A percentile compares a stretch with the other conserved stretches of the same genome.
These are phyloP conservation scores for Babesia caballi DNA, from an alignment of 169 alveolate genomes.

Conservation along the genomic window DNA sequence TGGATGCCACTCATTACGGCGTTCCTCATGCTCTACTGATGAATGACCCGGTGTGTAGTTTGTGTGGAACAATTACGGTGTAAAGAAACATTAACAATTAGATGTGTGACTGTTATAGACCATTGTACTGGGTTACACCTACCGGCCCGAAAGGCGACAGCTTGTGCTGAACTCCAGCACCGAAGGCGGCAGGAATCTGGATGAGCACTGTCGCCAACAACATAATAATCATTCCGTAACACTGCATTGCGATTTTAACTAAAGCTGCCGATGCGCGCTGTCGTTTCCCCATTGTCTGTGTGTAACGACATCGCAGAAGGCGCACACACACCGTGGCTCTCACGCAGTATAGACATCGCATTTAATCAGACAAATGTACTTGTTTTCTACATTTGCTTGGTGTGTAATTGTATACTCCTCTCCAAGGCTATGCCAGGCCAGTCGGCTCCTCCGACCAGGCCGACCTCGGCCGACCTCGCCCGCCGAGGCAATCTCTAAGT, in stretches of 20 bases:
- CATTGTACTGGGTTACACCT: neutral
- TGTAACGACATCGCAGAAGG: constrained; percentile 29
- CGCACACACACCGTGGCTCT: neutral
- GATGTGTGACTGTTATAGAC: neutral
- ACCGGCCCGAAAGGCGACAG: constrained; percentile 34
- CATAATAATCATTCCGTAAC: too few species aligned
- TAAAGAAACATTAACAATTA: neutral
- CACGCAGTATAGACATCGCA: neutral
- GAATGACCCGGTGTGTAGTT: neutral
- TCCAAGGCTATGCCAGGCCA: too few species aligned
- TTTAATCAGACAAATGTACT: neutral
- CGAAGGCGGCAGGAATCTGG: neutral
- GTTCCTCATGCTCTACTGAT: constrained; percentile 58
- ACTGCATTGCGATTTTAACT: too few species aligned
- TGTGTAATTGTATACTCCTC: too few species aligned
- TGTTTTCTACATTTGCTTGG: neutral
- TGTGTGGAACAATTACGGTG: neutral
- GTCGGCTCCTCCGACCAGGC: too few species aligned
- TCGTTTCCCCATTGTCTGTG: constrained; percentile 32
- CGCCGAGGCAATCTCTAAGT: constrained; percentile 26
- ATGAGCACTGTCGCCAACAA: too few species aligned
- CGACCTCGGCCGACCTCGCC: constrained; percentile 11
- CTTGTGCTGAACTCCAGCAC: neutral
- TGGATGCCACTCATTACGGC: constrained; percentile 69
- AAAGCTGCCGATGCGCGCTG: too few species aligned